A percentile compares a stretch with the other conserved stretches of the same genome.
phyloP scores from a whole-genome alignment of 106 monocot genomes.

The Platanthera guangdongensis region DNA sequence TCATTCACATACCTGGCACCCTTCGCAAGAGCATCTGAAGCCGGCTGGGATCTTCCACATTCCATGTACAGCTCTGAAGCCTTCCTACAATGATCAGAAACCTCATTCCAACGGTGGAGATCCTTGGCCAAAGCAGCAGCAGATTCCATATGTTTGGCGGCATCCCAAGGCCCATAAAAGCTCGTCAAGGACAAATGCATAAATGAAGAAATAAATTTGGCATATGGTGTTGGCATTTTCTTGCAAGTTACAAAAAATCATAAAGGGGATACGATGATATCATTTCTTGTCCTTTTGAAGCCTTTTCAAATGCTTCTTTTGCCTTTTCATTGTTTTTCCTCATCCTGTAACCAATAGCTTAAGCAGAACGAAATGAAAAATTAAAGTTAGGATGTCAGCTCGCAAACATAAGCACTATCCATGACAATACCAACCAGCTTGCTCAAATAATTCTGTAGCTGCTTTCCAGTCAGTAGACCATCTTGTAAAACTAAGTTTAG shows the following conservation, averaged over 20 bases:
- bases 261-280: constrained; percentile 68
- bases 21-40: constrained; percentile 93
- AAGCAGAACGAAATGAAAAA: constrained; percentile 24
- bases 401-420: neutral
- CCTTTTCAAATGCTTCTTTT: constrained; percentile 95
- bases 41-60: constrained; percentile 93
- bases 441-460: constrained; percentile 21
- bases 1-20: constrained; percentile 60
- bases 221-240: neutral
- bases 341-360: constrained; percentile 79
- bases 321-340: constrained; percentile 76
- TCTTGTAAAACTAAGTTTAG: constrained; percentile 30
- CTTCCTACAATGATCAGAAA: constrained; percentile 69
- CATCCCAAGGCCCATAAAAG: constrained; percentile 89
- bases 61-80: constrained; percentile 89
- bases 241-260: neutral
- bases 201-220: neutral
- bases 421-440: constrained; percentile 14
- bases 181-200: constrained; percentile 23
- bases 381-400: neutral
- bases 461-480: constrained; percentile 25
- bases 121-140: constrained; percentile 92
- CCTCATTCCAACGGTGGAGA: constrained; percentile 79
- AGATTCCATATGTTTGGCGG: constrained; percentile 97
- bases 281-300: constrained; percentile 98